Percentiles rank a stretch among this genome's conserved stretches.
These are phyloP conservation scores for Cytospora piceae DNA, from an alignment of 2,329 filamentous ascomycete genomes.

Conservation along the genomic window DNA sequence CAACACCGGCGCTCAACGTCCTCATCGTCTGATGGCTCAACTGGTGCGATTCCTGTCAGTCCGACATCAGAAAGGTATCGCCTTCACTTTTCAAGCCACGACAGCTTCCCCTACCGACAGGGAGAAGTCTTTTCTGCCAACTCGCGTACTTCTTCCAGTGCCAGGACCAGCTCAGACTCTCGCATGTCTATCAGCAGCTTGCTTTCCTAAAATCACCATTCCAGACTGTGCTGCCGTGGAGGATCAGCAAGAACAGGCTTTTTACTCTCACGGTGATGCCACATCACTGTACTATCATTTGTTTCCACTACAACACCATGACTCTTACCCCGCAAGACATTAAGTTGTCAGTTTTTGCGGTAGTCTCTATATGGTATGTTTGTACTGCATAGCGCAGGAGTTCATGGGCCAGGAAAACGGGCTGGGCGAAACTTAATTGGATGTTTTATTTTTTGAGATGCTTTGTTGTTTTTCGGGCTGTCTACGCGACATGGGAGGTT, in stretches of 20 bases:
- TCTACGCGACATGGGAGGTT: constrained; percentile 4
- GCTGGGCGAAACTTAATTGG: background rate
- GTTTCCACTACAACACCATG: background rate
- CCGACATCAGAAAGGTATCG: background rate
- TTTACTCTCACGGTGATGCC: background rate
- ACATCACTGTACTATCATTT: background rate
- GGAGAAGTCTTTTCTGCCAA: background rate
- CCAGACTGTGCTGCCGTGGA: background rate
- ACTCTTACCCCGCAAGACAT: background rate
- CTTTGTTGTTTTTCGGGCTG: constrained; percentile 7
- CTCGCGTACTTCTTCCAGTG: background rate
- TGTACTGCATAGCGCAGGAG: constrained; percentile 23
- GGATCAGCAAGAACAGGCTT: background rate
- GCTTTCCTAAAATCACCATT: background rate
- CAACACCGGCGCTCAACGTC: constrained; percentile 11
- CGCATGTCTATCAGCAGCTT: constrained; percentile 12
- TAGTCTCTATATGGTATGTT: background rate
- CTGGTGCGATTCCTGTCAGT: background rate
- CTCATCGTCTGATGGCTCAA: constrained; percentile 16
- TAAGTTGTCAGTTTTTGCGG: background rate
- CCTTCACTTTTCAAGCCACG: background rate
- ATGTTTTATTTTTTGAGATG: constrained; percentile 9
- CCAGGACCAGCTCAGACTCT: constrained; percentile 4
- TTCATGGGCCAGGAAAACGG: constrained; percentile 15
- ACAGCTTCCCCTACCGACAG: background rate